Base-by-base conservation (phyloP, 768 basidiomycete species). In the Termitomyces titanicus region DNA sequence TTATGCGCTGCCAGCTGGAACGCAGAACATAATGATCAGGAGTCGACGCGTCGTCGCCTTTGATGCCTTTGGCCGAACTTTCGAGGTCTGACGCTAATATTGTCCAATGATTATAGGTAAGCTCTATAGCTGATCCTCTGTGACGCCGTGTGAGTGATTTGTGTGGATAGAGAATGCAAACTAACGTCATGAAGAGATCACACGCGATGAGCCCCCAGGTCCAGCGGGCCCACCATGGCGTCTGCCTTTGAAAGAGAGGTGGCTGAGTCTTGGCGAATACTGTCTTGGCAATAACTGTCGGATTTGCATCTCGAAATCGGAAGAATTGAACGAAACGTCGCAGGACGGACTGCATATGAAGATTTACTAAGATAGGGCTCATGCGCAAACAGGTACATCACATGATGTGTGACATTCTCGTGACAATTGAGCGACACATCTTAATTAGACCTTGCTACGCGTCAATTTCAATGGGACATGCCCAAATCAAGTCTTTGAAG, bases 51-150 rank as follows among this genome's bases (percentile, higher is more conserved):
- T 59, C 47, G 17, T 51, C 48, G 39, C 46, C 57, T 55, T 51
- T 56, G 24, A 60, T 58, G 50, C 58, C 63, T 35, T 56, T 59
- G 2, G 58, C 59, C 12, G 61, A 51, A 11, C 52, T 62, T 49
- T 69, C 62, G 17, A 65, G 53, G 50, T 69, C 66, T 3, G 61
- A 54, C 13, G 61, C 64, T 4, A 62, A 61, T 27, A 48, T 57
- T 9, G 69, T 64, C 72, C 72, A 73, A 29, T 65, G 65, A 38
- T 68, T 70, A 64, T 68, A 73, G 5, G 71, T 70, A 18, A 73
- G 61, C 9, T 73, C 72, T 37, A 71, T 64, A 17, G 60, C 67
- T 15, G 70, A 68, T 6, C 66, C 62, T 33, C 72, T 73, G 39
- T 31, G 3, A 44, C 10, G 18, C 10, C 3, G n/a, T n/a, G 44